A percentile compares a stretch with the other conserved stretches of the same genome.
Conservation (phyloP, 768 basidiomycete genomes). For the Boletus sensibilis region DNA sequence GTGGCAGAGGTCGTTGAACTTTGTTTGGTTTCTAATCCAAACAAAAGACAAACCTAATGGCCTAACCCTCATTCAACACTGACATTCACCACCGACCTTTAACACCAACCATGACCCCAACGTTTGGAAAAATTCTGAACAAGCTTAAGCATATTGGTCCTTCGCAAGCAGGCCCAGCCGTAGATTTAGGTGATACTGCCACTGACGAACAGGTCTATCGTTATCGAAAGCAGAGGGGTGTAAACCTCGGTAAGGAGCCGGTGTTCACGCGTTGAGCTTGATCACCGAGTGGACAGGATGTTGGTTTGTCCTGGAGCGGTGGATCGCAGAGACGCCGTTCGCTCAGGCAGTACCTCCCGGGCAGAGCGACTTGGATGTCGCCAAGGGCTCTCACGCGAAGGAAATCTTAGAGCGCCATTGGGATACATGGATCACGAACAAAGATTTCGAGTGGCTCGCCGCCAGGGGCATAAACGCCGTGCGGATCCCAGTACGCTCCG, state of each 20-base stretch:
- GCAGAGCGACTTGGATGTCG: constrained; percentile 71
- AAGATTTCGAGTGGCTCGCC: constrained; percentile 56
- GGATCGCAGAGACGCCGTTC: constrained; percentile 68
- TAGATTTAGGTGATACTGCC: constrained; percentile 7
- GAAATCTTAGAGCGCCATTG: constrained; percentile 45
- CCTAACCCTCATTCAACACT: background rate
- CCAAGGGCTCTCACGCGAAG: constrained; percentile 48
- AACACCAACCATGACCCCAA: constrained; percentile 8
- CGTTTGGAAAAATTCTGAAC: constrained; percentile 14
- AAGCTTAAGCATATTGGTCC: constrained; percentile 13
- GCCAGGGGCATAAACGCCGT: constrained; percentile 57
- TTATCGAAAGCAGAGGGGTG: constrained; percentile 75
- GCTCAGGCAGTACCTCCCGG: constrained; percentile 49
- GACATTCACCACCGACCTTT: too few species aligned
- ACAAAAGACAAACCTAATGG: constrained; percentile 10
- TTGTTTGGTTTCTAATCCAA: constrained; percentile 19
- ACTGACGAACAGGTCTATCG: constrained; percentile 39
- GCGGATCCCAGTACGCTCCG: constrained; percentile 59
- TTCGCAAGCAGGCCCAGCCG: background rate
- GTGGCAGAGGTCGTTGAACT: background rate
- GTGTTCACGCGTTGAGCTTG: constrained; percentile 1
- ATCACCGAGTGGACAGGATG: constrained; percentile 45
- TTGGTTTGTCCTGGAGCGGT: constrained; percentile 78
- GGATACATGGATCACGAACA: constrained; percentile 53
- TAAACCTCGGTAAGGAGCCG: constrained; percentile 63